A percentile compares a stretch with the other conserved stretches of the same genome.
Conservation (phyloP, 768 basidiomycete genomes). For the Nidularia sp. region DNA sequence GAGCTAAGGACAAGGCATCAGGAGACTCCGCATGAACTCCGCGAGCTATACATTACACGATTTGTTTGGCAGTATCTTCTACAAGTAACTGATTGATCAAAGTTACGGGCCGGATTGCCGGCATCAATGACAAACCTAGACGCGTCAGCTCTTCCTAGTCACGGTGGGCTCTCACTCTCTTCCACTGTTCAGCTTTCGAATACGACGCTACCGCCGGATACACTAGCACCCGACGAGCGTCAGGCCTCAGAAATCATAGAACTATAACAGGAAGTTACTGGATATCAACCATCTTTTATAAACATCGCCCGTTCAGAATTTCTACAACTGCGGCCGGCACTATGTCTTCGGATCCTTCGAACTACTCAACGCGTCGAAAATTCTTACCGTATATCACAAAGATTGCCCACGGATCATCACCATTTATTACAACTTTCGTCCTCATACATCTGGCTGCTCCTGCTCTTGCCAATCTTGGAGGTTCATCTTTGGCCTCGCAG, state of each 20-base stretch:
- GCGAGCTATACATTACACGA: too few species aligned
- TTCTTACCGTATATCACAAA: slow-evolving; percentile 27
- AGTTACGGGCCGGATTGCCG: too few species aligned
- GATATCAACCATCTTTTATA: too few species aligned
- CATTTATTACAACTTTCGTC: slow-evolving; percentile 76
- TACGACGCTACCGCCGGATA: neutral
- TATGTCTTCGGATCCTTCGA: neutral
- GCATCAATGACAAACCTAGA: too few species aligned
- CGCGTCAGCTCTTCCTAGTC: neutral
- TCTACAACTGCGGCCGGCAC: neutral
- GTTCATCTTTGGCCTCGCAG: slow-evolving; percentile 62
- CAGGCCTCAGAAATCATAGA: neutral
- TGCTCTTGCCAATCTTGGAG: slow-evolving; percentile 65
- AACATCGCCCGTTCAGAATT: neutral
- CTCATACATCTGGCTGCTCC: slow-evolving; percentile 80
- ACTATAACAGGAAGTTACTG: too few species aligned
- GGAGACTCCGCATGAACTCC: too few species aligned
- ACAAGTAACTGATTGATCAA: too few species aligned
- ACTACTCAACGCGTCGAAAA: neutral
- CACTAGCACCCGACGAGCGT: neutral
- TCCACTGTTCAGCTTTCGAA: neutral
- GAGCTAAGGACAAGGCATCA: too few species aligned
- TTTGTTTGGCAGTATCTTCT: too few species aligned
- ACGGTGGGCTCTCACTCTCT: neutral
- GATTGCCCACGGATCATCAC: slow-evolving; percentile 63